Conservation (phyloP, 2,329 filamentous ascomycete species). For the Tolypocladium amazonense region DNA sequence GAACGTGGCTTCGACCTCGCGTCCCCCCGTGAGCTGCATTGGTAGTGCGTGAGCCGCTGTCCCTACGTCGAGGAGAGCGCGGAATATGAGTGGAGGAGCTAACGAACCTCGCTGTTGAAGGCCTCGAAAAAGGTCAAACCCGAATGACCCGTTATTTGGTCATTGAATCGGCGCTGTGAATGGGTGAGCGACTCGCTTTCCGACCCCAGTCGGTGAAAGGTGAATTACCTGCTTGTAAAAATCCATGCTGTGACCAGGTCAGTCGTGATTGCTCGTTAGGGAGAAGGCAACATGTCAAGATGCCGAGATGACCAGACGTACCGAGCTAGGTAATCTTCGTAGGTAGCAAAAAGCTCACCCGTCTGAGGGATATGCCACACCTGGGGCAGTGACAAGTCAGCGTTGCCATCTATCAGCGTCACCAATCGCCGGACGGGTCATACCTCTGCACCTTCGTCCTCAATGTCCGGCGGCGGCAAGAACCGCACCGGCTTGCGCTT, state of each 20-base stretch:
- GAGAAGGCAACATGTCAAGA: not conserved
- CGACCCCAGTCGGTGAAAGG: not conserved
- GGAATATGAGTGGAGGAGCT: not conserved
- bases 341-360: slow-evolving; percentile 78
- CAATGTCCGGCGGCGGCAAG: slow-evolving; percentile 57
- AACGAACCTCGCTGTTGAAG: slow-evolving; percentile 74
- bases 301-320: slow-evolving; percentile 30
- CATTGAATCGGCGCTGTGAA: slow-evolving; percentile 73
- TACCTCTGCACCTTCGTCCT: slow-evolving; percentile 80
- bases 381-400: slow-evolving; percentile 33
- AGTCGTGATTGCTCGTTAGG: slow-evolving; percentile 1
- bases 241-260: slow-evolving; percentile 54
- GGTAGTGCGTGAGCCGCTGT: not conserved
- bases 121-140: slow-evolving; percentile 89
- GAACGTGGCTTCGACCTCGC: slow-evolving; percentile 84
- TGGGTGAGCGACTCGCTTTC: slow-evolving; percentile 6
- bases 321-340: slow-evolving; percentile 80
- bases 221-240: slow-evolving; percentile 73
- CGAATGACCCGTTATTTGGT: slow-evolving; percentile 90
- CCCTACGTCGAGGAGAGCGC: not conserved
- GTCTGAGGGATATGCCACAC: slow-evolving; percentile 89
- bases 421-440: slow-evolving; percentile 14
- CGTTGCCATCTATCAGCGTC: not conserved
- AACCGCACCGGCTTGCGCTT: slow-evolving; percentile 93
- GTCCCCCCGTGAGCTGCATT: slow-evolving; percentile 60